Conservation (phyloP, 1,139 yeast species). For the Pichia kudriavzevii region DNA sequence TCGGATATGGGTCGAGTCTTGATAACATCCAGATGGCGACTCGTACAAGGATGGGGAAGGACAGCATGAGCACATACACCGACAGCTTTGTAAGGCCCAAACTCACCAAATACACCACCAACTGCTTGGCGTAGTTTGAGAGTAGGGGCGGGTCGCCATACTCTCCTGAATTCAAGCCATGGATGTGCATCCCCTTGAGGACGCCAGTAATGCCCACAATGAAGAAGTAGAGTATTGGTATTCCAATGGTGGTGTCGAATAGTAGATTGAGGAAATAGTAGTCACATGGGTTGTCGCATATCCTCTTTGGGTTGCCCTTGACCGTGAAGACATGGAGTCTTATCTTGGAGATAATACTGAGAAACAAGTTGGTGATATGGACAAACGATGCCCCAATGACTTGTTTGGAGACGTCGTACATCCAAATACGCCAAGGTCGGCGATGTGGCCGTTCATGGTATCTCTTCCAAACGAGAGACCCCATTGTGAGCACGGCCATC, state of each 20-base stretch:
- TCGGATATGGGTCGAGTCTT: slow-evolving; percentile 77
- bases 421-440: slow-evolving; percentile 85
- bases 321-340: neutral
- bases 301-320: slow-evolving; percentile 22
- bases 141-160: slow-evolving; percentile 70
- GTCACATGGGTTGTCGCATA: slow-evolving; percentile 58
- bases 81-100: slow-evolving; percentile 48
- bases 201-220: slow-evolving; percentile 27
- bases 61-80: slow-evolving; percentile 48
- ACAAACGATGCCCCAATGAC: slow-evolving; percentile 79
- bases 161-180: slow-evolving; percentile 72
- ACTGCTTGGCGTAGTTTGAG: slow-evolving; percentile 65
- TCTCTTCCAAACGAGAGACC: slow-evolving; percentile 69
- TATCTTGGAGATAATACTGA: slow-evolving; percentile 39
- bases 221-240: slow-evolving; percentile 11
- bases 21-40: slow-evolving; percentile 57
- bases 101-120: slow-evolving; percentile 56
- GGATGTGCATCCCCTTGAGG: slow-evolving; percentile 36
- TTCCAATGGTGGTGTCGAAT: slow-evolving; percentile 93
- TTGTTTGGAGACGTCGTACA: slow-evolving; percentile 85
- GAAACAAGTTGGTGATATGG: slow-evolving; percentile 68
- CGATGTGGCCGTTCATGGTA: slow-evolving; percentile 69
- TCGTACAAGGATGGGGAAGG: slow-evolving; percentile 46
- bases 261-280: slow-evolving; percentile 89
- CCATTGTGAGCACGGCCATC: slow-evolving; percentile 69